phyloP scores from a whole-genome alignment of 495 filamentous ascomycete genomes.

The Penicillium bialowiezense region DNA sequence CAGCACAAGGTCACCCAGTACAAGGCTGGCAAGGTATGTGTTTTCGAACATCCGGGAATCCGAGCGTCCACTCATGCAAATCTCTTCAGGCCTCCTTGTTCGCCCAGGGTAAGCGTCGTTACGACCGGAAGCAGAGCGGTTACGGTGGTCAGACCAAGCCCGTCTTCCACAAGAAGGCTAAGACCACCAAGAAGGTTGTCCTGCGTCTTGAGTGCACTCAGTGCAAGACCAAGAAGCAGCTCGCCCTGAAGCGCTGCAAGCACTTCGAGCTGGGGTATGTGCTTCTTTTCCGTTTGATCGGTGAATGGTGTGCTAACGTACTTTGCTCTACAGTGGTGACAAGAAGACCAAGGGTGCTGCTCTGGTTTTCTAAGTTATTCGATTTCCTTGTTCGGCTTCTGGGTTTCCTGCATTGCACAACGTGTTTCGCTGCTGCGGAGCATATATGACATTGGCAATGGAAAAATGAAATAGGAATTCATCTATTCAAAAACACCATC shows the following conservation, averaged over 20 bases:
- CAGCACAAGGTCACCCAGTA: conserved; percentile 96
- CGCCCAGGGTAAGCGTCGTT: conserved; percentile 99
- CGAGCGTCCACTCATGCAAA: conserved; percentile 23
- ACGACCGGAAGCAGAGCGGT: conserved; percentile 98
- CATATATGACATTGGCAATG: conserved; percentile 48
- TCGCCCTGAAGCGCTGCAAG: conserved; percentile 98
- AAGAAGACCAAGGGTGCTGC: conserved; percentile 99
- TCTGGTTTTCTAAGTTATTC: conserved; percentile 83
- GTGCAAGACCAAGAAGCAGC: conserved; percentile 99
- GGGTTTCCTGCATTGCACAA: conserved; percentile 47
- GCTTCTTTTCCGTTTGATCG: background rate
- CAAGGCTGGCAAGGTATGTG: conserved; percentile 82
- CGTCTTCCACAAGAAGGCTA: conserved; percentile 99
- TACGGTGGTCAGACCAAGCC: conserved; percentile 99
- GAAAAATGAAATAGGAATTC: conserved; percentile 51
- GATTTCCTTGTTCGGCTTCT: conserved; percentile 49
- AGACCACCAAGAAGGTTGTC: conserved; percentile 99
- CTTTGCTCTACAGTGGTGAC: conserved; percentile 74
- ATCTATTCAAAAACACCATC: conserved; percentile 43
- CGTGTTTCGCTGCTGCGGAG: conserved; percentile 36
- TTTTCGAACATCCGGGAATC: conserved; percentile 4
- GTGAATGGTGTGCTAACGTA: conserved; percentile 19
- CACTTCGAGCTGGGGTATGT: conserved; percentile 99
- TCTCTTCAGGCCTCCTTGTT: conserved; percentile 73
- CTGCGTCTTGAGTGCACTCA: conserved; percentile 90